These are phyloP conservation scores for Phlegmacium glaucopus DNA, from an alignment of 768 basidiomycete genomes.

Conservation along the genomic window DNA sequence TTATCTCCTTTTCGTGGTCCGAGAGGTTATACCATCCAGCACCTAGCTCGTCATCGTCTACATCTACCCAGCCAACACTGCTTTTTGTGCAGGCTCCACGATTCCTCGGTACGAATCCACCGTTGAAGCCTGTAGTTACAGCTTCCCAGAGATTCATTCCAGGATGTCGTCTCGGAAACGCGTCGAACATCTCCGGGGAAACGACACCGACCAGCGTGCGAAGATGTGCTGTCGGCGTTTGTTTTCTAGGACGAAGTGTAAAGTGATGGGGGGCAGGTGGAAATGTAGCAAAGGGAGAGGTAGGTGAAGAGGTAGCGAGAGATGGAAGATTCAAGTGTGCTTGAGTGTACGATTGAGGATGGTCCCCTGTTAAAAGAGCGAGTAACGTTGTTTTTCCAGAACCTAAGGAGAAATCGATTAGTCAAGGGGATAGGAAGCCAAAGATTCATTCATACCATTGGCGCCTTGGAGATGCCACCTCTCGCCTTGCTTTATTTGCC, in stretches of 20 bases:
- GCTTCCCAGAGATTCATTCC: constrained; percentile 73
- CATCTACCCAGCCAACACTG: constrained; percentile 45
- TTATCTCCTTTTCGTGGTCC: constrained; percentile 10
- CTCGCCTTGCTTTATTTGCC: constrained; percentile 80
- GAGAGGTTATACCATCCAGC: constrained; percentile 10
- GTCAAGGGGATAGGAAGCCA: background rate
- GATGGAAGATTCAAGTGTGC: constrained; percentile 32
- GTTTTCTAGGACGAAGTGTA: constrained; percentile 59
- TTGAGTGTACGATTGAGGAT: constrained; percentile 91
- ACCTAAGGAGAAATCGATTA: constrained; percentile 38
- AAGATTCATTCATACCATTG: constrained; percentile 55
- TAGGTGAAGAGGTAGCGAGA: constrained; percentile 31
- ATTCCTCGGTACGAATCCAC: constrained; percentile 60
- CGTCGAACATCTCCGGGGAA: constrained; percentile 87
- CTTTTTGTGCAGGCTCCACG: constrained; percentile 17
- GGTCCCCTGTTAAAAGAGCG: constrained; percentile 87
- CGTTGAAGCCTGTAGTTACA: constrained; percentile 85
- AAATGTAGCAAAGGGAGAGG: background rate
- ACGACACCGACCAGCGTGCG: constrained; percentile 71
- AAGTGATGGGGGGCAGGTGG: constrained; percentile 39
- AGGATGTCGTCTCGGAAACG: constrained; percentile 72
- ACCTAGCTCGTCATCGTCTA: constrained; percentile 25
- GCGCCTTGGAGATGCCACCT: constrained; percentile 88
- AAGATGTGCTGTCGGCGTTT: constrained; percentile 65
- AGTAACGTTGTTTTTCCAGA: constrained; percentile 95